These are phyloP conservation scores for Solanum hybrid DNA, from an alignment of 305 asterid genomes.

Conservation along the genomic window DNA sequence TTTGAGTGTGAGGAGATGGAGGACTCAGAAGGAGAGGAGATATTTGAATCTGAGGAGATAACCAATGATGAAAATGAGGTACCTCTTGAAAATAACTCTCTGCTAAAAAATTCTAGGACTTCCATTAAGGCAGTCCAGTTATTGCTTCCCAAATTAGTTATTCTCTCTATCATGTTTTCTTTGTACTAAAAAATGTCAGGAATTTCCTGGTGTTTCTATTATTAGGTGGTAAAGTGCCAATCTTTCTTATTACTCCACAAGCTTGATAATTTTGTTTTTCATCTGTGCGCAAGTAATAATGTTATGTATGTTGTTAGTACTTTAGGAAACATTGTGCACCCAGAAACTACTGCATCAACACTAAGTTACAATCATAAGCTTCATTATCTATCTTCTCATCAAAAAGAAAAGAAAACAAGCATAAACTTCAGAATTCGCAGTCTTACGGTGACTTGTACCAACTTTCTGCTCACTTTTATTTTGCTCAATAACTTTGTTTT, in stretches of 20 bases:
- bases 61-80: slow-evolving; percentile 60
- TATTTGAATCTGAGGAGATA: slow-evolving; percentile 53
- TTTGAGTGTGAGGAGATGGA: slow-evolving; percentile 98
- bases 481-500: slow-evolving; percentile 5
- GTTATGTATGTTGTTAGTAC: not conserved
- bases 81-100: slow-evolving; percentile 11
- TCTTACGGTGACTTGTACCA: not conserved
- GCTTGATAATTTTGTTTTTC: not conserved
- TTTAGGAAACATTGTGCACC: not conserved
- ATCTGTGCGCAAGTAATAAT: not conserved
- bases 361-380: not conserved
- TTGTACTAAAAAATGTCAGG: not conserved
- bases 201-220: not conserved
- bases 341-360: not conserved
- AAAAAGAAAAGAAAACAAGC: not conserved
- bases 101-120: not conserved
- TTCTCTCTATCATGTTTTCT: not conserved
- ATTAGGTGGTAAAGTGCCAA: not conserved
- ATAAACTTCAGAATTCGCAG: not conserved
- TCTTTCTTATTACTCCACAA: not conserved
- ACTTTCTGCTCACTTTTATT: not conserved
- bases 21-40: slow-evolving; percentile 83
- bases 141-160: not conserved
- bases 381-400: not conserved
- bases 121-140: not conserved